Evolutionary conservation across 768 basidiomycete genomes (phyloP).

Genomic region (Phylloporus rhodoxanthus): DNA sequence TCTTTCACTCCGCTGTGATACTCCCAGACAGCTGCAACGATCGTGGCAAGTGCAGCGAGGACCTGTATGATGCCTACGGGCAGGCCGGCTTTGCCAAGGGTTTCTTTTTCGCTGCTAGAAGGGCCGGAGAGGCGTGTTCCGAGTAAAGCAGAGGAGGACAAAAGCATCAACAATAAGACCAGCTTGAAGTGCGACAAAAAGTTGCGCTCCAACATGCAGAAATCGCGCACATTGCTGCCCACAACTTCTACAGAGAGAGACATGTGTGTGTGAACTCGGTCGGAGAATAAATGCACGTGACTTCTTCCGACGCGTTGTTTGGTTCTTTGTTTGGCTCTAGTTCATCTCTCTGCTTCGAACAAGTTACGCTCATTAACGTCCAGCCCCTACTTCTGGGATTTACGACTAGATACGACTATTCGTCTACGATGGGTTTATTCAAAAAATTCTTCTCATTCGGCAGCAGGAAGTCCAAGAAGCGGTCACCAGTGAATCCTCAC

Average conservation of each 20-base stretch:
- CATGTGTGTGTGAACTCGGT: background rate
- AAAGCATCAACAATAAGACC: conserved; percentile 54
- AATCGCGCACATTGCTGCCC: conserved; percentile 66
- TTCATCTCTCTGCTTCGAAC: conserved; percentile 11
- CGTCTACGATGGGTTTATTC: conserved; percentile 55
- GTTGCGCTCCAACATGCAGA: conserved; percentile 75
- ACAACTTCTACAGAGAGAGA: conserved; percentile 36
- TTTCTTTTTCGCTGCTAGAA: conserved; percentile 16
- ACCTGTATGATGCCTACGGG: conserved; percentile 52
- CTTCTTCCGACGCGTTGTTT: conserved; percentile 25
- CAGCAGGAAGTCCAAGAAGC: conserved; percentile 55
- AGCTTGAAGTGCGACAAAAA: conserved; percentile 64
- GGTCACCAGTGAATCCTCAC: conserved; percentile 22
- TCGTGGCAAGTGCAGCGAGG: conserved; percentile 45
- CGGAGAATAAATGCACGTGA: conserved; percentile 16
- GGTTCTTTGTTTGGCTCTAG: conserved; percentile 39
- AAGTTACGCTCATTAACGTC: conserved; percentile 25
- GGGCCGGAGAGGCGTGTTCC: conserved; percentile 51
- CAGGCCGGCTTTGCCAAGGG: conserved; percentile 30
- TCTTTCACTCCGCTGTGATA: conserved; percentile 56
- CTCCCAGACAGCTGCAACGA: conserved; percentile 60
- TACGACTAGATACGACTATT: conserved; percentile 26
- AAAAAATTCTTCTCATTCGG: conserved; percentile 66
- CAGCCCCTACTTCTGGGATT: conserved; percentile 16
- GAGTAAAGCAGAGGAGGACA: conserved; percentile 61